Conservation (phyloP, 2,329 filamentous ascomycete species). For the Aspergillus texensis region DNA sequence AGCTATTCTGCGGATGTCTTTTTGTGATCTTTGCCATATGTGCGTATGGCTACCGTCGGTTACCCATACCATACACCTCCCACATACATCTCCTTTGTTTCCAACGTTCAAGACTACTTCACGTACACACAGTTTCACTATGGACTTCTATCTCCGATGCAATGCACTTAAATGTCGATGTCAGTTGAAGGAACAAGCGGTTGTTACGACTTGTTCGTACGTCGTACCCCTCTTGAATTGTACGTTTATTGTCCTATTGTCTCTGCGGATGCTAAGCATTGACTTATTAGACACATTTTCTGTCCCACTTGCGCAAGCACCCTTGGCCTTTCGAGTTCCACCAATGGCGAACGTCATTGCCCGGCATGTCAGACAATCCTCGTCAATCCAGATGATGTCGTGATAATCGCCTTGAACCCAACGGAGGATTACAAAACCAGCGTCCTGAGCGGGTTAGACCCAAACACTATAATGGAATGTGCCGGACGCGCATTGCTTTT, state of each 20-base stretch:
- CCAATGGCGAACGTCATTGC: conserved; percentile 61
- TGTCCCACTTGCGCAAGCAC: conserved; percentile 73
- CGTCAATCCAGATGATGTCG: conserved; percentile 72
- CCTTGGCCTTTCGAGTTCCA: conserved; percentile 62
- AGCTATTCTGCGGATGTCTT: background rate
- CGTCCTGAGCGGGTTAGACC: conserved; percentile 79
- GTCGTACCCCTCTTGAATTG: conserved; percentile 22
- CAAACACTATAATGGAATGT: conserved; percentile 83
- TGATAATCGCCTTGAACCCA: conserved; percentile 71
- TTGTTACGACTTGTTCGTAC: conserved; percentile 89
- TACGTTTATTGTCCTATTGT: background rate
- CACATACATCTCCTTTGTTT: background rate
- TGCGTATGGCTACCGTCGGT: background rate
- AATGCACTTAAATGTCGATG: conserved; percentile 77
- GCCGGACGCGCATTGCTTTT: conserved; percentile 77
- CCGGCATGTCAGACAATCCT: conserved; percentile 75
- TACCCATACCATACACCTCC: background rate
- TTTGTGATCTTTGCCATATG: background rate
- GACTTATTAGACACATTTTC: conserved; percentile 72
- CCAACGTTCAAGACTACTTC: background rate
- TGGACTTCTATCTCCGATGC: conserved; percentile 77
- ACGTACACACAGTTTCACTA: conserved; percentile 36
- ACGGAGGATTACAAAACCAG: conserved; percentile 89
- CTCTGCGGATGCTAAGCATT: conserved; percentile 11
- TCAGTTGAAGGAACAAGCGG: conserved; percentile 68